Evolutionary conservation across 768 basidiomycete genomes (phyloP), one percentile per base, ranked within the genome.

Genomic region (Pleurotus tuoliensis): DNA sequence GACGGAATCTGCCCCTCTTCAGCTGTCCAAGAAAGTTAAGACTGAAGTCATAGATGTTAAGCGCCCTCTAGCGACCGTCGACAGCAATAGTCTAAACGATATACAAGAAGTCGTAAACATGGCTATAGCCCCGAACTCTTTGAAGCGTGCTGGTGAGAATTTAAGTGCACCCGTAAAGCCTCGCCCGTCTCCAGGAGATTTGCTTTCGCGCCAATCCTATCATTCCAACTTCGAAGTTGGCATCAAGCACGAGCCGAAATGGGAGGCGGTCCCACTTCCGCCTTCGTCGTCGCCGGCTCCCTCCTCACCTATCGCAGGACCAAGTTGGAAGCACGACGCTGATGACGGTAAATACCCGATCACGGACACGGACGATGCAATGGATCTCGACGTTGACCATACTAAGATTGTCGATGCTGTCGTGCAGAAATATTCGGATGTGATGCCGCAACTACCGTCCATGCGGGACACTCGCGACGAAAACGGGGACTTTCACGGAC

Each of bases 401-500:
- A 45, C 66, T 4, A 54, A 66, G 7, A 59, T 61, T n/a, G 63
- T 69, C 12, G 66, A 65, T 3, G 45, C 65, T 6, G 59, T 64
- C 12, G 62, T 64, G 27, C 57, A 50, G 13, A 24, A 13, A 16
- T 48, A 55, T 16, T 63, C 69, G 18, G 67, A 67, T 7, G 7
- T 58, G 30, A 61, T 69, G 4, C 60, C 69, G 3, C 68, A 72
- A 3, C 46, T 72, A 2, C 41, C 46, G 9, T 57, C 58, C 15
- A 60, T 44, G 41, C 41, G 66, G 6, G 72, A 77, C 39, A 56
- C 68, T 18, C 66, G 62, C 24, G 81, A 82, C 59, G 67, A 64
- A 0, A 71, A 78, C 45, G 81, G 79, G 1, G 73, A 81, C 53
- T 82, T 70, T 57, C 68, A 76, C 58, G 80, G 82, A 5, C 71